Percentiles rank a stretch among this genome's conserved stretches.
phyloP scores from a whole-genome alignment of 148 eudicot species.

The Silene latifolia region DNA sequence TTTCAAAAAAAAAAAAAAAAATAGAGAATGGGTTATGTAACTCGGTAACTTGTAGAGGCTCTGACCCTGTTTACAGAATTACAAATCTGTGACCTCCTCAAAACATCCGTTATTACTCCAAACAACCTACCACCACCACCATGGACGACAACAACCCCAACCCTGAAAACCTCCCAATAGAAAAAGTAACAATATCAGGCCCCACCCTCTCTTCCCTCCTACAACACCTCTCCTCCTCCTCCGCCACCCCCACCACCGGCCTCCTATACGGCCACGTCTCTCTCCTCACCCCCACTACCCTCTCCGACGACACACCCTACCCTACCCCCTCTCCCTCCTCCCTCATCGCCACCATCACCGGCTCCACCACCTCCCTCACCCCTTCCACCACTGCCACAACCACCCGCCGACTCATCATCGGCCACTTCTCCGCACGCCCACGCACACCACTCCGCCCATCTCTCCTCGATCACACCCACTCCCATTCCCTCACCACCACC shows the following conservation, averaged over 20 bases:
- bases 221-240: conserved; percentile 53
- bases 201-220: conserved; percentile 68
- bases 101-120: too few species aligned
- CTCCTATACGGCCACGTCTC: conserved; percentile 72
- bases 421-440: conserved; percentile 76
- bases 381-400: conserved; percentile 24
- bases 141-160: too few species aligned
- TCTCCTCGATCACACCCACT: conserved; percentile 41
- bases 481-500: conserved; percentile 23
- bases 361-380: conserved; percentile 41
- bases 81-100: neutral
- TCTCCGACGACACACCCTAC: conserved; percentile 31
- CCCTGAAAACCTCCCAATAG: conserved; percentile 26
- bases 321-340: conserved; percentile 26
- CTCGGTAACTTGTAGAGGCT: too few species aligned
- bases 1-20: too few species aligned
- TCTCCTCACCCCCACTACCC: conserved; percentile 35
- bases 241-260: conserved; percentile 51
- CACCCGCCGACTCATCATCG: conserved; percentile 45
- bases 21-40: too few species aligned
- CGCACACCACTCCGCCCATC: conserved; percentile 71
- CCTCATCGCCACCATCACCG: conserved; percentile 43
- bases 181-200: conserved; percentile 67
- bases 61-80: neutral
- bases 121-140: neutral